phyloP scores from a whole-genome alignment of 148 eudicot species.

The Cornus suecica region DNA sequence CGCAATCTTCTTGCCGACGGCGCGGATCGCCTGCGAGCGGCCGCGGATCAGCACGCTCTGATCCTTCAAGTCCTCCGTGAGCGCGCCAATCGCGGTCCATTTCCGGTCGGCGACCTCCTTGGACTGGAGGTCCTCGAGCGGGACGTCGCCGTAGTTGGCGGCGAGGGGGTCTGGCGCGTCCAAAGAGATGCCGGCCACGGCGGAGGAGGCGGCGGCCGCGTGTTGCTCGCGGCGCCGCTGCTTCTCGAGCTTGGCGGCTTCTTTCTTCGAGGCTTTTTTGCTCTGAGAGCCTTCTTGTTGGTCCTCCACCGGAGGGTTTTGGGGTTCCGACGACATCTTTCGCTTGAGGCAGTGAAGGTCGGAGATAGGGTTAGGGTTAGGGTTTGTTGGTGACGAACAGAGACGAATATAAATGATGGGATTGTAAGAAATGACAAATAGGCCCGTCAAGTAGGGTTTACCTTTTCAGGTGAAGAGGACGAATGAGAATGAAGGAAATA shows the following conservation, averaged over 20 bases:
- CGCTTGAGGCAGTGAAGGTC: too few relatives aligned
- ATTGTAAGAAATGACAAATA: too few relatives aligned
- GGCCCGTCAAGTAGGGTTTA: too few relatives aligned
- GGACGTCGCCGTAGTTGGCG: constrained; percentile 58
- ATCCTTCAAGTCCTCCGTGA: constrained; percentile 38
- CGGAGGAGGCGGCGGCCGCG: constrained; percentile 40
- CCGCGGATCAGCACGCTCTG: constrained; percentile 55
- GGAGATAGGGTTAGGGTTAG: too few relatives aligned
- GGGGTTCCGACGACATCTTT: not conserved
- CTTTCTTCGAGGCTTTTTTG: constrained; percentile 72
- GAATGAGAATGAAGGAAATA: too few relatives aligned
- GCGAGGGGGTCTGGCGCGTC: constrained; percentile 54
- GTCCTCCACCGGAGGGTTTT: constrained; percentile 2
- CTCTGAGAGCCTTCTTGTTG: constrained; percentile 9
- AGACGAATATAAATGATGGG: too few relatives aligned
- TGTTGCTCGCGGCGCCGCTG: constrained; percentile 46
- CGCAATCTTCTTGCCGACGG: constrained; percentile 85
- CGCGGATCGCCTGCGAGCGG: constrained; percentile 61
- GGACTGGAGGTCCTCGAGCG: constrained; percentile 55
- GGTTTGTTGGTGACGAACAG: too few relatives aligned
- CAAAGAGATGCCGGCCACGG: constrained; percentile 32
- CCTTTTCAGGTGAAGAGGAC: too few relatives aligned
- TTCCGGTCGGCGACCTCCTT: constrained; percentile 38
- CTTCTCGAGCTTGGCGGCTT: constrained; percentile 52
- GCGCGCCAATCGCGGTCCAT: constrained; percentile 54